Percentiles rank a stretch among this genome's conserved stretches.
These are phyloP conservation scores for Penicillium sp. DNA, from an alignment of 2,329 filamentous ascomycete genomes.

Conservation along the genomic window DNA sequence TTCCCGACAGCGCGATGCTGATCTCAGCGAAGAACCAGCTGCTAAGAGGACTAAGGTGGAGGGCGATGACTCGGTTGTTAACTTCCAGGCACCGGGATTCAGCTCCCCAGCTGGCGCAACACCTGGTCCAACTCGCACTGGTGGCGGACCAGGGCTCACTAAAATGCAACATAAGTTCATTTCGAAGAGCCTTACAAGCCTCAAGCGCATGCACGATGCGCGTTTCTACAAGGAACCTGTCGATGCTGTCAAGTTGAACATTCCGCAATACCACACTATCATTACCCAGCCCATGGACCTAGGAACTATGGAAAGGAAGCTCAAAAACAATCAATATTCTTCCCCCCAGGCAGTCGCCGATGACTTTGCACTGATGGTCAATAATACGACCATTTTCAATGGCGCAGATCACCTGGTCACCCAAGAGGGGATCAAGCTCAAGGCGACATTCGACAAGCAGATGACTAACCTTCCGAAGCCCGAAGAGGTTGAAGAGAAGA, in stretches of 20 bases:
- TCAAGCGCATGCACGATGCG: slow-evolving; percentile 85
- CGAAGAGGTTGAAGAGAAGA: slow-evolving; percentile 62
- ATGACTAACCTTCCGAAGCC: slow-evolving; percentile 59
- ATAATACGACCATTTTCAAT: slow-evolving; percentile 81
- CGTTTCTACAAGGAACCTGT: slow-evolving; percentile 75
- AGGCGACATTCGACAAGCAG: slow-evolving; percentile 58
- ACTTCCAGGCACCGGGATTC: slow-evolving; percentile 46
- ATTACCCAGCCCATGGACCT: slow-evolving; percentile 84
- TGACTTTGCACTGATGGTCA: slow-evolving; percentile 73
- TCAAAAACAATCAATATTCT: slow-evolving; percentile 68
- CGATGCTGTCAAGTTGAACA: slow-evolving; percentile 67
- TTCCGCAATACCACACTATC: slow-evolving; percentile 70
- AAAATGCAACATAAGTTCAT: slow-evolving; percentile 45
- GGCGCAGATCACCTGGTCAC: slow-evolving; percentile 73
- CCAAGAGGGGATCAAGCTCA: slow-evolving; percentile 60
- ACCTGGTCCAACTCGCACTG: slow-evolving; percentile 11
- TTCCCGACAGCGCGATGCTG: slow-evolving; percentile 74
- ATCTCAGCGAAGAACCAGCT: slow-evolving; percentile 60
- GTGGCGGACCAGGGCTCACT: slow-evolving; percentile 33
- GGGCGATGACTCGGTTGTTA: slow-evolving; percentile 45
- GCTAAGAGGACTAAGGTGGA: slow-evolving; percentile 81
- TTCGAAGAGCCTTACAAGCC: slow-evolving; percentile 37
- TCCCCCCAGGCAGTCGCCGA: slow-evolving; percentile 69
- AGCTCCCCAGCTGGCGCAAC: slow-evolving; percentile 37
- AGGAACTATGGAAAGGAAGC: slow-evolving; percentile 72